These are phyloP conservation scores for Penicillium corylophilum DNA, from an alignment of 2,329 filamentous ascomycete species.

Conservation along the genomic window DNA sequence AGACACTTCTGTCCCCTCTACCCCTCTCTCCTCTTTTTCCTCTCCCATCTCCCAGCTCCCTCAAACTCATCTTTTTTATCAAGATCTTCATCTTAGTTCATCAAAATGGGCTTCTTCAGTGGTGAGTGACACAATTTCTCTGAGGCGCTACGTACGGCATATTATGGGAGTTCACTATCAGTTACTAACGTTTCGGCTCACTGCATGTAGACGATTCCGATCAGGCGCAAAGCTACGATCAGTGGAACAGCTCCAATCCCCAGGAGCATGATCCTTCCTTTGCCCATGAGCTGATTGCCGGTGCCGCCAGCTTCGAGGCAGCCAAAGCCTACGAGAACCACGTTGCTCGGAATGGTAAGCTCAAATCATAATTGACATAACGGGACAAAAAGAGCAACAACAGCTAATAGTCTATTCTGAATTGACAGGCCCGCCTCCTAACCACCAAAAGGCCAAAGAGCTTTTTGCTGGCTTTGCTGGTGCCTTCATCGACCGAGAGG, in stretches of 20 bases:
- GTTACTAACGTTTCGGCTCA: neutral
- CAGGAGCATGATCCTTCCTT: slow-evolving; percentile 59
- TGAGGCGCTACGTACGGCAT: neutral
- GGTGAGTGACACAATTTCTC: slow-evolving; percentile 7
- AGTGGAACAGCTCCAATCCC: neutral
- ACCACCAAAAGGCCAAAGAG: slow-evolving; percentile 74
- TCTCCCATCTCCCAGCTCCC: neutral
- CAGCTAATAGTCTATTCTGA: neutral
- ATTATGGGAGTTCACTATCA: neutral
- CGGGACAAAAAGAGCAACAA: neutral
- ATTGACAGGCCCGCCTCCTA: slow-evolving; percentile 61
- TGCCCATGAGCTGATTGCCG: slow-evolving; percentile 71
- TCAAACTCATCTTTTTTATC: neutral
- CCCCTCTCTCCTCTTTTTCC: neutral
- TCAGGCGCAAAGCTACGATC: slow-evolving; percentile 48
- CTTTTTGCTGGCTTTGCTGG: slow-evolving; percentile 69
- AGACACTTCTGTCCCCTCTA: neutral
- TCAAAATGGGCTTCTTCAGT: slow-evolving; percentile 23
- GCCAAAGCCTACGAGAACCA: slow-evolving; percentile 76
- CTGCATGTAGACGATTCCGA: slow-evolving; percentile 42
- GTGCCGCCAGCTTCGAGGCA: slow-evolving; percentile 72
- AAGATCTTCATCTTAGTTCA: neutral
- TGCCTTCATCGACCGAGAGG: slow-evolving; percentile 71
- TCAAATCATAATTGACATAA: neutral
- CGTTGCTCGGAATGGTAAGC: slow-evolving; percentile 64